Percentiles rank a stretch among this genome's conserved stretches.
phyloP scores from a whole-genome alignment of 116 monocot species.

The Trichopus zeylanicus region DNA sequence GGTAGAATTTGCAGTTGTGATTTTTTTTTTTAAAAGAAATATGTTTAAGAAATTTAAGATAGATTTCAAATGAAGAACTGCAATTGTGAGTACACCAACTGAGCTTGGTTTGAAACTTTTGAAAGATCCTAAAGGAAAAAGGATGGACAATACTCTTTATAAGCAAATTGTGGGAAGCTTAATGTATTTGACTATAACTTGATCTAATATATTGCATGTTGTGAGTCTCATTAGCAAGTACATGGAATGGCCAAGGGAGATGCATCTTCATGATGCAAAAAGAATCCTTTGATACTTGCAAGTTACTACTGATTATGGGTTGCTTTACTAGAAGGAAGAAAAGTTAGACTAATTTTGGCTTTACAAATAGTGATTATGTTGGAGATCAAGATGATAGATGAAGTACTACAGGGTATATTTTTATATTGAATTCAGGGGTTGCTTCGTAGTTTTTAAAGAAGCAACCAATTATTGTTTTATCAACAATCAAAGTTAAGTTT shows the following conservation, averaged over 20 bases:
- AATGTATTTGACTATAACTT: background rate
- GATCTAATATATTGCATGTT: background rate
- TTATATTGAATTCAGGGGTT: background rate
- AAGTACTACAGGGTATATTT: slow-evolving; percentile 7
- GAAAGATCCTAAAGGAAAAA: background rate
- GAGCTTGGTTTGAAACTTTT: background rate
- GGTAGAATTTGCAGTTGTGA: background rate
- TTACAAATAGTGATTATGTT: slow-evolving; percentile 10
- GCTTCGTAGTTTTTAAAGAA: slow-evolving; percentile 6
- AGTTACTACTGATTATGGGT: background rate
- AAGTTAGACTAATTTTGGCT: background rate
- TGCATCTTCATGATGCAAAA: background rate
- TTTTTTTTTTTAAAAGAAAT: slow-evolving; percentile 7
- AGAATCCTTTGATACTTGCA: background rate
- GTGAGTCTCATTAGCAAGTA: background rate
- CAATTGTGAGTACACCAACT: background rate
- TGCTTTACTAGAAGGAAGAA: background rate
- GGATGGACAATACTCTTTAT: background rate
- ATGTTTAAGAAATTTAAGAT: background rate
- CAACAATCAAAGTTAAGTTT: slow-evolving; percentile 3
- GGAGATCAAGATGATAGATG: slow-evolving; percentile 4
- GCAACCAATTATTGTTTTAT: slow-evolving; percentile 2
- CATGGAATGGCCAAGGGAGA: background rate
- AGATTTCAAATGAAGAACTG: slow-evolving; percentile 7
- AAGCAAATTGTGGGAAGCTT: slow-evolving; percentile 1